Percentiles rank a stretch among this genome's conserved stretches.
These are phyloP conservation scores for Amanita thiersii DNA, from an alignment of 768 basidiomycete species.

Conservation along the genomic window DNA sequence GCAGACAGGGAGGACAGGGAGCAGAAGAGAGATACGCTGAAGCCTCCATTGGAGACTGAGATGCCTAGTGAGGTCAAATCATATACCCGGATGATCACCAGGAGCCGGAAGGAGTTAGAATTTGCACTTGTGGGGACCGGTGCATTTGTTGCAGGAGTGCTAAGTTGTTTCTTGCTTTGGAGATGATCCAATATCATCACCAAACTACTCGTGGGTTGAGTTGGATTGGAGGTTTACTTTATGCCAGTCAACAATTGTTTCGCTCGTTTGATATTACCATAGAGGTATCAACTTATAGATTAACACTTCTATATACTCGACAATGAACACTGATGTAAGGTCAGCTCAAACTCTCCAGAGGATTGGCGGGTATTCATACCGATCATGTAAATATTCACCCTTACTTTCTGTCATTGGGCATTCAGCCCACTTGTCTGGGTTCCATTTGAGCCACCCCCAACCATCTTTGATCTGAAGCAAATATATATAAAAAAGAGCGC, in stretches of 20 bases:
- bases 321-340: conserved; percentile 35
- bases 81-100: background rate
- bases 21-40: background rate
- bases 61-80: background rate
- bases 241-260: background rate
- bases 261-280: background rate
- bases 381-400: conserved; percentile 41
- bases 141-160: conserved; percentile 27
- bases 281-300: conserved; percentile 15
- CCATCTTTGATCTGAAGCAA: conserved; percentile 55
- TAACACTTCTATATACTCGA: conserved; percentile 41
- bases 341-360: background rate
- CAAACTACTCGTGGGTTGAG: conserved; percentile 2
- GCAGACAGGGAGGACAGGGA: conserved; percentile 5
- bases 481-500: background rate
- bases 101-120: conserved; percentile 18
- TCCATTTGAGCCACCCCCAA: conserved; percentile 64
- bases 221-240: no score
- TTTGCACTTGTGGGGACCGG: conserved; percentile 24
- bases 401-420: conserved; percentile 29
- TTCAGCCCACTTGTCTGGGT: conserved; percentile 37
- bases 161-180: conserved; percentile 22
- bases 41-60: background rate
- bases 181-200: conserved; percentile 14
- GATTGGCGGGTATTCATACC: conserved; percentile 20